A percentile compares a stretch with the other conserved stretches of the same genome.
phyloP scores from a whole-genome alignment of 2,329 filamentous ascomycete genomes.

The Alternaria incomplexa region DNA sequence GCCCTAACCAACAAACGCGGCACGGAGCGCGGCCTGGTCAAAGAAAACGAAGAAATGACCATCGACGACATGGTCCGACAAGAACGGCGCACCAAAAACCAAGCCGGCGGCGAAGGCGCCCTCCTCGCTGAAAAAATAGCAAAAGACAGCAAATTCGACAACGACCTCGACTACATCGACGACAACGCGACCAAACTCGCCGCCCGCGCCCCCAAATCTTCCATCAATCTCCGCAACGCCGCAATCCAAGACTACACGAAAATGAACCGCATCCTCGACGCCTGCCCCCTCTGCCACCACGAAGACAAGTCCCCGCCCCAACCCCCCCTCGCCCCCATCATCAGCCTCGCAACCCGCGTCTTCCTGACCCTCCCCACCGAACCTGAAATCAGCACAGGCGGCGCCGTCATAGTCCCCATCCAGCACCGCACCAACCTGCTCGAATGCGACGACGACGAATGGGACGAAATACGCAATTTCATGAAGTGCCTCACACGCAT shows the following conservation, averaged over 20 bases:
- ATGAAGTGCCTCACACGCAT: conserved; percentile 95
- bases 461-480: conserved; percentile 98
- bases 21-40: conserved; percentile 80
- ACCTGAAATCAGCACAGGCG: conserved; percentile 82
- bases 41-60: conserved; percentile 93
- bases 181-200: conserved; percentile 93
- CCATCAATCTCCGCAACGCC: conserved; percentile 83
- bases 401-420: conserved; percentile 87
- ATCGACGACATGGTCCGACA: conserved; percentile 97
- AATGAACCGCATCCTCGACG: conserved; percentile 83
- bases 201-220: conserved; percentile 83
- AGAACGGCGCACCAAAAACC: conserved; percentile 82
- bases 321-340: conserved; percentile 78
- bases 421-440: conserved; percentile 87
- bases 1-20: conserved; percentile 80
- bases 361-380: conserved; percentile 89
- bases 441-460: conserved; percentile 99
- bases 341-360: conserved; percentile 84
- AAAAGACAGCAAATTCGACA: conserved; percentile 87
- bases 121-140: conserved; percentile 91
- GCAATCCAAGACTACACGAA: conserved; percentile 90
- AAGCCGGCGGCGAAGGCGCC: conserved; percentile 78
- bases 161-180: conserved; percentile 95
- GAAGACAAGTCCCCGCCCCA: conserved; percentile 74
- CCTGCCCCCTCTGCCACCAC: conserved; percentile 89